Conservation (phyloP, 768 basidiomycete species). For the Podaxis rugospora region DNA sequence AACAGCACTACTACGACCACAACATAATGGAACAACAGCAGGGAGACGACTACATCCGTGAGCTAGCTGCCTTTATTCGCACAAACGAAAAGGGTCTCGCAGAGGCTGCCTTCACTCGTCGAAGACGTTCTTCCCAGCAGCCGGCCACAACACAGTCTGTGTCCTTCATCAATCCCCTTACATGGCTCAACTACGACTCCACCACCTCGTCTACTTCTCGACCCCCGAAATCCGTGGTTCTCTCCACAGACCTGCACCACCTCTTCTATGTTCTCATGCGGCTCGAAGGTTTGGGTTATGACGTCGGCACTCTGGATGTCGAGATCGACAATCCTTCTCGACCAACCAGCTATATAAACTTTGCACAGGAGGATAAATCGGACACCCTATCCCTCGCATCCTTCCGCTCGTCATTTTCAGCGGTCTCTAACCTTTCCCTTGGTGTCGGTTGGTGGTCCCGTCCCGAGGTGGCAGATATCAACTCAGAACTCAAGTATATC, state of each 20-base stretch:
- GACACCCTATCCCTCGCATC: slow-evolving; percentile 74
- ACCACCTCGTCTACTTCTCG: slow-evolving; percentile 25
- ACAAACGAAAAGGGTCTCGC: slow-evolving; percentile 71
- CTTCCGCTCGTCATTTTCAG: slow-evolving; percentile 72
- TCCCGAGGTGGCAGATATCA: slow-evolving; percentile 52
- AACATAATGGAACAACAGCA: slow-evolving; percentile 40
- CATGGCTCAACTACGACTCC: slow-evolving; percentile 48
- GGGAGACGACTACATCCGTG: slow-evolving; percentile 75
- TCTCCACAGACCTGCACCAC: slow-evolving; percentile 74
- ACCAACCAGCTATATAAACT: slow-evolving; percentile 71
- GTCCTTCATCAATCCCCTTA: slow-evolving; percentile 56
- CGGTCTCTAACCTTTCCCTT: slow-evolving; percentile 71
- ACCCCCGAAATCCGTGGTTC: slow-evolving; percentile 53
- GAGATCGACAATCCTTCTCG: slow-evolving; percentile 67
- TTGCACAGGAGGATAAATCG: slow-evolving; percentile 52
- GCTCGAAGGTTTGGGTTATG: slow-evolving; percentile 73
- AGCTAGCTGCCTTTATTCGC: slow-evolving; percentile 67
- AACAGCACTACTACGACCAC: slow-evolving; percentile 11
- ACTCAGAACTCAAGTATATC: slow-evolving; percentile 77
- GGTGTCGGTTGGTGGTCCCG: slow-evolving; percentile 71
- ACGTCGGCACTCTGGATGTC: slow-evolving; percentile 78
- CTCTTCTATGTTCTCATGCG: slow-evolving; percentile 88
- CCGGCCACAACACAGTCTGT: slow-evolving; percentile 23
- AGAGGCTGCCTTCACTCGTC: slow-evolving; percentile 49
- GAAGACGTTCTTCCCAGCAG: slow-evolving; percentile 36